These are phyloP conservation scores for Parachaetomium inaequale DNA, from an alignment of 495 filamentous ascomycete genomes.

Conservation along the genomic window DNA sequence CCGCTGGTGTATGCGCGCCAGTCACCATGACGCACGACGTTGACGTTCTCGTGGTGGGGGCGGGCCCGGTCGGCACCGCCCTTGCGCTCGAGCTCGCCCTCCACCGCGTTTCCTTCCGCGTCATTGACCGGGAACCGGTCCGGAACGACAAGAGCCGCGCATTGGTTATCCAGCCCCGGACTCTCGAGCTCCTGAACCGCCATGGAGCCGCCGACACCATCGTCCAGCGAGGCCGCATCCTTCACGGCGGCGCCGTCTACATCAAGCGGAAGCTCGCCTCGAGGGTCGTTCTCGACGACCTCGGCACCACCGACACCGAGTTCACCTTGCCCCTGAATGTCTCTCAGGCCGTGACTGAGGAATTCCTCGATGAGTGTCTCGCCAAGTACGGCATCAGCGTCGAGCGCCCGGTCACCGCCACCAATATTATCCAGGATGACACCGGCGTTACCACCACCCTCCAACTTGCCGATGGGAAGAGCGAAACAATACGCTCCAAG, in stretches of 20 bases:
- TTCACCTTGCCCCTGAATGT: slow-evolving; percentile 40
- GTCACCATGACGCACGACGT: slow-evolving; percentile 11
- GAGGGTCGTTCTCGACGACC: slow-evolving; percentile 28
- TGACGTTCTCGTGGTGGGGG: slow-evolving; percentile 40
- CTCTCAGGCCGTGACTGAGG: slow-evolving; percentile 42
- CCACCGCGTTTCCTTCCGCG: slow-evolving; percentile 39
- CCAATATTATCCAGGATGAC: slow-evolving; percentile 33
- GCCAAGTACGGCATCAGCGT: slow-evolving; percentile 33
- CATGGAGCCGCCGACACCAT: slow-evolving; percentile 36
- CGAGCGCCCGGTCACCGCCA: slow-evolving; percentile 36
- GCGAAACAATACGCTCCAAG: slow-evolving; percentile 32
- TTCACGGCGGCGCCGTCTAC: slow-evolving; percentile 31
- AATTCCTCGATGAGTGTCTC: slow-evolving; percentile 38
- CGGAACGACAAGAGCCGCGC: slow-evolving; percentile 44
- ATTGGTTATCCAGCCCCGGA: slow-evolving; percentile 43
- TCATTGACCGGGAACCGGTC: slow-evolving; percentile 37
- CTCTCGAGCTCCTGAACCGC: slow-evolving; percentile 46
- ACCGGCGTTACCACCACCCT: slow-evolving; percentile 34
- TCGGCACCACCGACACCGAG: slow-evolving; percentile 32
- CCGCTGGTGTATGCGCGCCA: not conserved
- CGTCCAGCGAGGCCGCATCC: slow-evolving; percentile 28
- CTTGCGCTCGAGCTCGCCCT: slow-evolving; percentile 37
- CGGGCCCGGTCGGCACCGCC: slow-evolving; percentile 33
- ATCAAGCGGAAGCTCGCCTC: slow-evolving; percentile 30
- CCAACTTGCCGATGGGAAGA: slow-evolving; percentile 19